A percentile compares a stretch with the other conserved stretches of the same genome.
Evolutionary conservation across 352 stramenopile species (phyloP).

Genomic region (Pythium aristosporum): DNA sequence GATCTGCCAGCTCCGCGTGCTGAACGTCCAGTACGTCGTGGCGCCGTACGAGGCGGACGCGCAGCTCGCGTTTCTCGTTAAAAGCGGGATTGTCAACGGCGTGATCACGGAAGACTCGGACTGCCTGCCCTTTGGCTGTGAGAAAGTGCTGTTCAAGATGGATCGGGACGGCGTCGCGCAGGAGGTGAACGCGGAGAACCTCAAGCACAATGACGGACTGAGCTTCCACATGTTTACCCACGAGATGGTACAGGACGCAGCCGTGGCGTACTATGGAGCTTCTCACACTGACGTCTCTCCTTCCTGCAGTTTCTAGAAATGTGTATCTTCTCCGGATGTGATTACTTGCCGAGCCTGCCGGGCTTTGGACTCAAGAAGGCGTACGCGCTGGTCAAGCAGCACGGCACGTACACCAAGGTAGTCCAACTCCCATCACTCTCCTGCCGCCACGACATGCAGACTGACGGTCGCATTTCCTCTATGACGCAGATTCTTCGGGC

Average conservation of each 20-base stretch:
- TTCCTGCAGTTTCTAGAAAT: slow-evolving; percentile 79
- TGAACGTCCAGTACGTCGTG: slow-evolving; percentile 91
- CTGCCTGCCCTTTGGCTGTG: slow-evolving; percentile 93
- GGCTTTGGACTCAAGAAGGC: slow-evolving; percentile 85
- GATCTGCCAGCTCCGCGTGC: slow-evolving; percentile 35
- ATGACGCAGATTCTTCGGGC: slow-evolving; percentile 45
- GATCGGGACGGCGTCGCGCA: slow-evolving; percentile 36
- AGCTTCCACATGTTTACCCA: slow-evolving; percentile 82
- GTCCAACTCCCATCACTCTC: too few species aligned
- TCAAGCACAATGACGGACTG: slow-evolving; percentile 82
- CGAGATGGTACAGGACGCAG: slow-evolving; percentile 59
- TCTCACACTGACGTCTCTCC: not conserved
- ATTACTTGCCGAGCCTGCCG: slow-evolving; percentile 83
- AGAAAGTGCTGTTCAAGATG: slow-evolving; percentile 93
- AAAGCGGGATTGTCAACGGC: slow-evolving; percentile 83
- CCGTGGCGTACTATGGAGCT: not conserved
- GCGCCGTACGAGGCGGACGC: slow-evolving; percentile 98
- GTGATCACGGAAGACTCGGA: slow-evolving; percentile 98
- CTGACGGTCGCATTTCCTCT: too few species aligned
- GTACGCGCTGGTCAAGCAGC: slow-evolving; percentile 68
- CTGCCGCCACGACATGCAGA: too few species aligned
- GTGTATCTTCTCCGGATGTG: slow-evolving; percentile 91
- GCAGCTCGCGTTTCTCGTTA: slow-evolving; percentile 93
- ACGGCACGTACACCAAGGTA: slow-evolving; percentile 67
- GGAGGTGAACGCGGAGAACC: slow-evolving; percentile 80